A percentile compares a stretch with the other conserved stretches of the same genome.
Conservation (phyloP, 345 rosid species). For the Brassica rapa region DNA sequence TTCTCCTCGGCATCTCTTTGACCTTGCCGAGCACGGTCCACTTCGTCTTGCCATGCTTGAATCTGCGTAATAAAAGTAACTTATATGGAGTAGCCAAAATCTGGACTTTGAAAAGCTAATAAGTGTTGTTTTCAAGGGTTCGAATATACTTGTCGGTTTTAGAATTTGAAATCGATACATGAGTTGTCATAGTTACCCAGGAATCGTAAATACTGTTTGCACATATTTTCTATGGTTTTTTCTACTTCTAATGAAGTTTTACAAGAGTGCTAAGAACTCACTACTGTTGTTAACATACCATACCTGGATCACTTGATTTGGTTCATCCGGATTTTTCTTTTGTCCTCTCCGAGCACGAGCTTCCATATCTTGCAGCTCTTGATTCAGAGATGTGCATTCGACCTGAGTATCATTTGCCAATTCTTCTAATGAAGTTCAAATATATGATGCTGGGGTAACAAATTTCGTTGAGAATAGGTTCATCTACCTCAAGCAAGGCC, state of each 20-base stretch:
- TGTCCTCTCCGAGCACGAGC: conserved; percentile 82
- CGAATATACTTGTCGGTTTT: background rate
- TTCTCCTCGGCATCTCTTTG: conserved; percentile 97
- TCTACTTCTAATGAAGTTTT: background rate
- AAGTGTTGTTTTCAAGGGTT: conserved; percentile 10
- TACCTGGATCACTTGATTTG: conserved; percentile 95
- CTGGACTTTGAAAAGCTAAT: conserved; percentile 12
- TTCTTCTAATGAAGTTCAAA: conserved; percentile 23
- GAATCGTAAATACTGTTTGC: background rate
- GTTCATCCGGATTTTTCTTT: conserved; percentile 87
- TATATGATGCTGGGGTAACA: conserved; percentile 5
- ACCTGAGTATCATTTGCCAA: conserved; percentile 54
- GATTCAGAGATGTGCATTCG: conserved; percentile 80
- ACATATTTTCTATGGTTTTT: conserved; percentile 1
- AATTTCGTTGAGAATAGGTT: conserved; percentile 10
- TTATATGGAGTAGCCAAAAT: conserved; percentile 21
- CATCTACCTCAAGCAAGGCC: conserved; percentile 85
- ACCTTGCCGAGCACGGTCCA: conserved; percentile 90
- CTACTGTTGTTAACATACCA: background rate
- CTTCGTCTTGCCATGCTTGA: conserved; percentile 98
- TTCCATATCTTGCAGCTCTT: conserved; percentile 97
- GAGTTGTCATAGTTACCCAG: conserved; percentile 16
- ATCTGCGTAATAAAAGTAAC: conserved; percentile 43
- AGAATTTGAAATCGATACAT: background rate
- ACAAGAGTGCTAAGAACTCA: conserved; percentile 4